Evolutionary conservation across 352 stramenopile species (phyloP).

Genomic region (Globisporangium cylindrosporum): DNA sequence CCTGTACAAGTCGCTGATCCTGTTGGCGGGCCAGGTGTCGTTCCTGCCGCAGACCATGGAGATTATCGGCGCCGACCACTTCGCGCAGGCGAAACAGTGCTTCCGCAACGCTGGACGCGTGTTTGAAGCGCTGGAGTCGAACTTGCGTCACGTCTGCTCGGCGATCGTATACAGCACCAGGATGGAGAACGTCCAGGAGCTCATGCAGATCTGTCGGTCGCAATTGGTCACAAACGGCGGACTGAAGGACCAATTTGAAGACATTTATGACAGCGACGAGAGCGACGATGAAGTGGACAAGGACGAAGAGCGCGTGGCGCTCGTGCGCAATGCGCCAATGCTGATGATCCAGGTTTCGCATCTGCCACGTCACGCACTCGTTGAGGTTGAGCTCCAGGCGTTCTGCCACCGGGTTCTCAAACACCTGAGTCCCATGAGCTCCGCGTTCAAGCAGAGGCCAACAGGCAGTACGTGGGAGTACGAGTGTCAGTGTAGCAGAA

Average conservation of each 20-base stretch:
- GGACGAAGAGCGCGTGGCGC: slow-evolving; percentile 31
- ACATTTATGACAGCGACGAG: slow-evolving; percentile 62
- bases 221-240: slow-evolving; percentile 47
- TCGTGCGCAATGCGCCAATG: slow-evolving; percentile 51
- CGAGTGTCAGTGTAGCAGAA: slow-evolving; percentile 28
- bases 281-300: slow-evolving; percentile 80
- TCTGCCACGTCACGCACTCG: slow-evolving; percentile 61
- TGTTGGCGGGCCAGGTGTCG: slow-evolving; percentile 97
- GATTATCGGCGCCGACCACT: slow-evolving; percentile 53
- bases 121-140: slow-evolving; percentile 75
- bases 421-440: slow-evolving; percentile 34
- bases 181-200: background rate
- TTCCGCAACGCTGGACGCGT: slow-evolving; percentile 64
- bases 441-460: background rate
- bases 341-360: slow-evolving; percentile 65
- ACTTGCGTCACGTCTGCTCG: slow-evolving; percentile 70
- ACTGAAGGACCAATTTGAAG: slow-evolving; percentile 53
- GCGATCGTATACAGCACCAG: slow-evolving; percentile 59
- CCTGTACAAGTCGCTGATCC: slow-evolving; percentile 87
- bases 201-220: slow-evolving; percentile 15
- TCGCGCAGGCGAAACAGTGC: slow-evolving; percentile 47
- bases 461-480: slow-evolving; percentile 8
- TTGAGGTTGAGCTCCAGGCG: slow-evolving; percentile 77
- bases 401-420: slow-evolving; percentile 67
- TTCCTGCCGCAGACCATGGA: slow-evolving; percentile 95